Evolutionary conservation across 805 yeast species (phyloP).

Genomic region (Cyberlindnera lachancei): DNA sequence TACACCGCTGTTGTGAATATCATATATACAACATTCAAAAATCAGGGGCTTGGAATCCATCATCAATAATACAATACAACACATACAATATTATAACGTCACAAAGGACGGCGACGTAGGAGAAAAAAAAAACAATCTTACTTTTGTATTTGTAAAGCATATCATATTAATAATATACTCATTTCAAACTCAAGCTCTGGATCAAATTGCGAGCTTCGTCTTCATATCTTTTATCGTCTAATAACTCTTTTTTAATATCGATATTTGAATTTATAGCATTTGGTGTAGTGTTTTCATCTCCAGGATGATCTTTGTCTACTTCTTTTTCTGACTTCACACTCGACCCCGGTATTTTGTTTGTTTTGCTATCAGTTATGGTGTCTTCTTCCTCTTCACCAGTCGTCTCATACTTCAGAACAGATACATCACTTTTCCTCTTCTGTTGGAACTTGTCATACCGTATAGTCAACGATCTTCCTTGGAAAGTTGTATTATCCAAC

Average conservation of each 20-base stretch:
- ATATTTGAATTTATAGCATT: background rate
- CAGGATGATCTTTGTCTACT: too few relatives aligned
- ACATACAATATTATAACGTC: too few relatives aligned
- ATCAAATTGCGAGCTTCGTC: conserved; percentile 21
- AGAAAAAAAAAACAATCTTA: too few relatives aligned
- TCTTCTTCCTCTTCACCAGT: conserved; percentile 2
- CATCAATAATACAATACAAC: too few relatives aligned
- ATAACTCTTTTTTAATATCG: conserved; percentile 8
- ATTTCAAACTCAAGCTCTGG: conserved; percentile 11
- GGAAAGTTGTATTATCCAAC: conserved; percentile 47
- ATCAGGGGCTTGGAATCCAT: too few relatives aligned
- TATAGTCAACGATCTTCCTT: conserved; percentile 55
- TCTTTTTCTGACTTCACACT: background rate
- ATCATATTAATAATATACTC: too few relatives aligned
- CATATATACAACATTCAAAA: too few relatives aligned
- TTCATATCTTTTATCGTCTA: conserved; percentile 18
- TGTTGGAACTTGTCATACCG: conserved; percentile 49
- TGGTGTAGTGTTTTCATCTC: background rate
- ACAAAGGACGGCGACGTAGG: too few relatives aligned
- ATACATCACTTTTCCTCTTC: conserved; percentile 15
- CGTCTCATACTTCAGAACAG: background rate
- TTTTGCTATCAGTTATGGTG: background rate
- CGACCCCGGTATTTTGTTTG: background rate
- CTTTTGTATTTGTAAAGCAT: too few relatives aligned
- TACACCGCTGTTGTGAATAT: conserved; percentile 21